Evolutionary conservation across 441 rosid genomes (phyloP).

Genomic region (Manihot esculenta): DNA sequence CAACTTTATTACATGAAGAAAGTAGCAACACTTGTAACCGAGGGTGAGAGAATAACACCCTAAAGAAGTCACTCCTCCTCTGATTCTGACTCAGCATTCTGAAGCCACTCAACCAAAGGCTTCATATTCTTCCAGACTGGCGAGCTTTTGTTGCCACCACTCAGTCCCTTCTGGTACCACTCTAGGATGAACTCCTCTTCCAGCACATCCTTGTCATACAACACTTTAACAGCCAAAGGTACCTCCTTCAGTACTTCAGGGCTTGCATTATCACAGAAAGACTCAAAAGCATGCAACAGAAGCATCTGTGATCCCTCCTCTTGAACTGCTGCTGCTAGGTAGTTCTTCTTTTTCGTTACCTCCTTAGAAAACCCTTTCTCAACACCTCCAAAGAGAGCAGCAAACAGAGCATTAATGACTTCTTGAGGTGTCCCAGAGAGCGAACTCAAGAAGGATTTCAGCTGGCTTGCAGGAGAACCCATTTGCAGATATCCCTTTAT

Average conservation of each 20-base stretch:
- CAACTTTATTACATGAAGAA: no score
- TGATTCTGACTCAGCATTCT: slow-evolving; percentile 81
- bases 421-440: slow-evolving; percentile 53
- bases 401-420: slow-evolving; percentile 52
- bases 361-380: slow-evolving; percentile 63
- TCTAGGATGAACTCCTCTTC: slow-evolving; percentile 68
- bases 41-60: no score
- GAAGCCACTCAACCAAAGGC: slow-evolving; percentile 84
- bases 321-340: slow-evolving; percentile 48
- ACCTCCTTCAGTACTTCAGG: slow-evolving; percentile 56
- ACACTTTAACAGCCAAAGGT: slow-evolving; percentile 58
- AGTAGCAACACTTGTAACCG: no score
- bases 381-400: slow-evolving; percentile 53
- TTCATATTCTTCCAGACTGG: slow-evolving; percentile 56
- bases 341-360: slow-evolving; percentile 62
- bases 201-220: slow-evolving; percentile 69
- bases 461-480: slow-evolving; percentile 46
- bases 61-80: slow-evolving; percentile 51
- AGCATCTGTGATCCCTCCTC: slow-evolving; percentile 52
- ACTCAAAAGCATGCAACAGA: slow-evolving; percentile 50
- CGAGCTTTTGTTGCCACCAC: slow-evolving; percentile 43
- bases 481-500: slow-evolving; percentile 50
- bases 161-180: slow-evolving; percentile 64
- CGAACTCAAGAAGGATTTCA: slow-evolving; percentile 48
- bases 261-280: slow-evolving; percentile 45